Evolutionary conservation across 1,284 basidiomycete species (phyloP), one percentile per base, ranked within the genome.

Genomic region (Sanghuangporus baumii): DNA sequence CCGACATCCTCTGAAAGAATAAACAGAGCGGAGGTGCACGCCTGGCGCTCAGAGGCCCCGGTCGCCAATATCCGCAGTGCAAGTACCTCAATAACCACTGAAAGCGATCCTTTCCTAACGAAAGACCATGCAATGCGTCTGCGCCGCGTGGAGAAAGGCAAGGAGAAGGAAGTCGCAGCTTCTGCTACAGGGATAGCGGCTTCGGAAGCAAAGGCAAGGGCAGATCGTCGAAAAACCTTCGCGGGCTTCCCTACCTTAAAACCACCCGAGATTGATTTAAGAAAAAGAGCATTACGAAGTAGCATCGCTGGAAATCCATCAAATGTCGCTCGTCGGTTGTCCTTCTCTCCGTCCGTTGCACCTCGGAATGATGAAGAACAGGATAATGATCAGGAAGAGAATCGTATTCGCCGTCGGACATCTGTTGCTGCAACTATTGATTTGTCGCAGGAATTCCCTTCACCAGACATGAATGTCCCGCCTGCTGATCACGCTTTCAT

Each of bases 211-310:
- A 41, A 50, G 34, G 46, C 14, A 31, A 57, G 52, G 14, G 26
- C 23, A n/a, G 36, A 60, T 31, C 40, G 64, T 11, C 50, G 64
- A 34, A 51, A 52, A 54, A 62, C 64, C 9, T 65, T 65, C 43
- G 60, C 48, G 11, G 64, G 64, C 11, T 65, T 65, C 31, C 23
- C 57, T 1, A 50, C 52, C 9, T 12, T 36, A 36, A n/a, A 12
- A 18, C 34, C 48, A 37, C 64, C 61, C 16, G 63, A 65, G 12
- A 16, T 59, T 23, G 63, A 65, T 47, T 26, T 61, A 12, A 46
- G 62, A 43, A 60, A 36, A 38, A 56, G 41, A 40, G 20, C 46
- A 8, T 41, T 54, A 9, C 61, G 56, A n/a, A 57, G 37, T 14
- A 58, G 55, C 26, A 14, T 58, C 37, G 7, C 47, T 11, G 61